Percentiles rank a stretch among this genome's conserved stretches.
Conservation (phyloP, 176 grass and related monocot genomes). For the Alopecurus myosuroides region DNA sequence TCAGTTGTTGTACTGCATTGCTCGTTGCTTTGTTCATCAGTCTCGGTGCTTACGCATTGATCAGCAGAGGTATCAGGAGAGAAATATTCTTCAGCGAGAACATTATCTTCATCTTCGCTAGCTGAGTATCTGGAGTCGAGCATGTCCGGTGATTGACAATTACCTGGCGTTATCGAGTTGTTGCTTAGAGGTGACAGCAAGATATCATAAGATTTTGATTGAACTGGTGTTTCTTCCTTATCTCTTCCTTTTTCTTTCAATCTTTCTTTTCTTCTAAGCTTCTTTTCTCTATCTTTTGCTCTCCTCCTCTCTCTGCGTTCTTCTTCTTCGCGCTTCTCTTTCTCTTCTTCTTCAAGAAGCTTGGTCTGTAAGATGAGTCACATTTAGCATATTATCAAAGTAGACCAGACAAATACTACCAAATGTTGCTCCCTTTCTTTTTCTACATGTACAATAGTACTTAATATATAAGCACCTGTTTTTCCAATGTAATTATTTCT, state of each 20-base stretch:
- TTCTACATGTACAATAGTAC: constrained; percentile 2
- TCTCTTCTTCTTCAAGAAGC: constrained; percentile 98
- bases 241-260: constrained; percentile 81
- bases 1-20: constrained; percentile 28
- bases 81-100: not conserved
- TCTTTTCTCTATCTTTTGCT: constrained; percentile 93
- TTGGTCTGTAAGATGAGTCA: constrained; percentile 53
- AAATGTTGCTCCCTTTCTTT: not conserved
- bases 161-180: constrained; percentile 21
- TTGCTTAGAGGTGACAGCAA: constrained; percentile 36
- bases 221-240: constrained; percentile 37
- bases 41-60: constrained; percentile 18
- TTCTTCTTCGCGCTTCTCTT: constrained; percentile 85
- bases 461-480: constrained; percentile 50
- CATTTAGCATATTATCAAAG: not conserved
- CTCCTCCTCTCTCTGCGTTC: constrained; percentile 76
- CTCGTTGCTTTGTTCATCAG: constrained; percentile 16
- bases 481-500: constrained; percentile 97
- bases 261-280: constrained; percentile 89
- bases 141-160: constrained; percentile 30
- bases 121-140: constrained; percentile 39
- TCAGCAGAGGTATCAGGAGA: constrained; percentile 29
- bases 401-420: constrained; percentile 3
- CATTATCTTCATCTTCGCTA: constrained; percentile 44
- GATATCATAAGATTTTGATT: constrained; percentile 28